phyloP scores from a whole-genome alignment of 2,329 filamentous ascomycete genomes.

The Chaetoscypha palmicola region DNA sequence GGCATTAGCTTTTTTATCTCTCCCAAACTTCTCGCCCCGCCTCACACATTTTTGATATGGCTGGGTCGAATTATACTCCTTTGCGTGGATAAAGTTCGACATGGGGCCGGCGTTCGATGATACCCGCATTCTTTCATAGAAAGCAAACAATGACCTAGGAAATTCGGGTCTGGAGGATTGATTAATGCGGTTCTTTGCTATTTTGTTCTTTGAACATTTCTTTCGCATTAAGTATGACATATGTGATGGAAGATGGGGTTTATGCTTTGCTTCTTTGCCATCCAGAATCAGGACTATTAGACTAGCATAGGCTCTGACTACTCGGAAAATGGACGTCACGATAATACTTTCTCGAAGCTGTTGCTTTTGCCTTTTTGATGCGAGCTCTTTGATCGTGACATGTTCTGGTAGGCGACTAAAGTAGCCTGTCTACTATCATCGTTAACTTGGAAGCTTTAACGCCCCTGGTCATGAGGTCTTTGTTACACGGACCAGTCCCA shows the following conservation, averaged over 20 bases:
- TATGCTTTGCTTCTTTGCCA: conserved; percentile 12
- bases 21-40: conserved; percentile 28
- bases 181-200: conserved; percentile 9
- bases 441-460: too few species aligned
- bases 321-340: too few species aligned
- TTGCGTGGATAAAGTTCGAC: conserved; percentile 25
- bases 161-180: conserved; percentile 16
- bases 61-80: conserved; percentile 24
- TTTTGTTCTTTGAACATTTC: conserved; percentile 3
- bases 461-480: too few species aligned
- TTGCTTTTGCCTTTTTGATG: too few species aligned
- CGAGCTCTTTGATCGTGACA: too few species aligned
- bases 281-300: conserved; percentile 18
- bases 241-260: conserved; percentile 12
- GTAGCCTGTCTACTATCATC: too few species aligned
- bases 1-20: conserved; percentile 15
- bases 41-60: conserved; percentile 16
- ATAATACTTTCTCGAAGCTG: too few species aligned
- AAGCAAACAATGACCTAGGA: conserved; percentile 22
- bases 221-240: conserved; percentile 11
- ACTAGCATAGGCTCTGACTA: conserved; percentile 18
- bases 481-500: too few species aligned
- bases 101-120: conserved; percentile 31
- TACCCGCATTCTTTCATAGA: conserved; percentile 30
- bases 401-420: too few species aligned